Evolutionary conservation across 495 filamentous ascomycete genomes (phyloP), one percentile per base, ranked within the genome.

Genomic region (Gamarada debralockiae): DNA sequence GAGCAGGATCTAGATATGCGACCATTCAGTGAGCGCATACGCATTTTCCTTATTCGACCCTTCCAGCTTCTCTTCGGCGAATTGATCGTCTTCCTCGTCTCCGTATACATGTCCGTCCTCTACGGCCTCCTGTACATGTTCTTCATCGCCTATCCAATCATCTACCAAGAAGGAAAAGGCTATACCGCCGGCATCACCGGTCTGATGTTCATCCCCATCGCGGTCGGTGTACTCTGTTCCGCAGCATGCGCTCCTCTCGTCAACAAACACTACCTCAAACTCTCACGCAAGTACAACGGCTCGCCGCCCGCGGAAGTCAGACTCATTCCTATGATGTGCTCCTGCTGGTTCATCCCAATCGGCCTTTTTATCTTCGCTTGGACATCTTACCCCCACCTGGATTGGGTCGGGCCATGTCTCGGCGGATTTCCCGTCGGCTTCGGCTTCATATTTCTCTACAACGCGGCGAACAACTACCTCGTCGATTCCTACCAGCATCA

Each of bases 391-490:
- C 73, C 78, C 4, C 49, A 49, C 0, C 58, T 92, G 2, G 75
- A 67, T 58, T 92, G 87, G 87, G 73, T 82, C 42, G 89, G 86
- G 0, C 86, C 87, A 2, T 73, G 75, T 2, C 72, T 93, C 12
- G 88, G 82, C 21, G 88, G 88, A 31, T 83, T 84, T 58, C 85
- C 87, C 7, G 79, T 92, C 48, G 89, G 87, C 6, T 91, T 92
- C 64, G 88, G 88, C 21, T 90, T 93, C 65, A 89, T 92, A 63
- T 90, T 91, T 70, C 70, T 92, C 20, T 92, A 92, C 69, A 92
- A 91, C 70, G 75, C 84, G 8, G 87, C 87, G 44, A 91, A 89
- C 70, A 91, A 92, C 71, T 91, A 91, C 64, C 56, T 76, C 59
- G 87, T 93, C 49, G 89, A 93, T 67, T 84, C 86, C 0, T 92